These are phyloP conservation scores for Mytilinidion resinicola DNA, from an alignment of 495 filamentous ascomycete genomes.

Conservation along the genomic window DNA sequence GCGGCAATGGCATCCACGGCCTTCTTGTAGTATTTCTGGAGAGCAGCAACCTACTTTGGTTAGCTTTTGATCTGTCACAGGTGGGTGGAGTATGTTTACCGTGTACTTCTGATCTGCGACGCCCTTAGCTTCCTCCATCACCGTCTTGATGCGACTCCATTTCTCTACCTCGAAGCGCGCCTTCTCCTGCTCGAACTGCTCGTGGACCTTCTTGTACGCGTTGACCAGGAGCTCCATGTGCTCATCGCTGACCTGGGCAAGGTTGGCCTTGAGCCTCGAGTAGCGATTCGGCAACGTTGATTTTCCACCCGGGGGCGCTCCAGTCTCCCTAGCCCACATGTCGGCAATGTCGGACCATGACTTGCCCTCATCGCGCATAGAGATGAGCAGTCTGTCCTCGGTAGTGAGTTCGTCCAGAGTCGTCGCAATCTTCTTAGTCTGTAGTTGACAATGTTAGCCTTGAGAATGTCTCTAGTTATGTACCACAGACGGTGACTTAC, in stretches of 20 bases:
- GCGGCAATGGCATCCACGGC: neutral
- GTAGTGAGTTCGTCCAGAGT: neutral
- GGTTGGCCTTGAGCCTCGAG: slow-evolving; percentile 12
- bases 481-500: neutral
- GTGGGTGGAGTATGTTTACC: neutral
- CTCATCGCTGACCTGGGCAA: neutral
- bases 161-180: slow-evolving; percentile 17
- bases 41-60: neutral
- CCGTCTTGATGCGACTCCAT: slow-evolving; percentile 5
- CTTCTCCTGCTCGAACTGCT: slow-evolving; percentile 13
- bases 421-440: neutral
- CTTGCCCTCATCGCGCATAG: slow-evolving; percentile 7
- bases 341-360: slow-evolving; percentile 4
- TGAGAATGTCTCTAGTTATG: neutral
- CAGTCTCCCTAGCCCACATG: neutral
- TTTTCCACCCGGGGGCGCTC: slow-evolving; percentile 1
- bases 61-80: neutral
- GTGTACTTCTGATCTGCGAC: neutral
- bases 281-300: slow-evolving; percentile 11
- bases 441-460: neutral
- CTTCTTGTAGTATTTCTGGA: slow-evolving; percentile 9
- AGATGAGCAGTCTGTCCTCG: neutral
- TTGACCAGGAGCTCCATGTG: slow-evolving; percentile 3
- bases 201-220: slow-evolving; percentile 6
- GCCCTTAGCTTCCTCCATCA: neutral